Evolutionary conservation across 2,329 filamentous ascomycete species (phyloP).

Genomic region (Cytospora piceicola): DNA sequence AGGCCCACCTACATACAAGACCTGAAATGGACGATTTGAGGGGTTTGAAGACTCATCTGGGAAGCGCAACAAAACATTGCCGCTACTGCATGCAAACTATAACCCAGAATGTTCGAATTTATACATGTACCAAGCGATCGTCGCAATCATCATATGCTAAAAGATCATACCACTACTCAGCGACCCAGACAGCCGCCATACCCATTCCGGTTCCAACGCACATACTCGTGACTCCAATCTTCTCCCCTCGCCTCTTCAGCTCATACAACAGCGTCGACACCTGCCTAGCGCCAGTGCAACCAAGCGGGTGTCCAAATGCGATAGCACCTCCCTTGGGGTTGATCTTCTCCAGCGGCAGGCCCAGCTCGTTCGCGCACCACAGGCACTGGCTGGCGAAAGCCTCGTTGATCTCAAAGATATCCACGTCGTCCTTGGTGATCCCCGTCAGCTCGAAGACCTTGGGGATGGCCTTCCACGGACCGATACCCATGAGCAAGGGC

Average conservation of each 20-base stretch:
- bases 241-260: slow-evolving; percentile 80
- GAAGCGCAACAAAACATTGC: background rate
- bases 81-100: background rate
- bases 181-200: slow-evolving; percentile 95
- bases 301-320: slow-evolving; percentile 92
- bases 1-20: background rate
- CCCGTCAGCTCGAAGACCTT: slow-evolving; percentile 87
- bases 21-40: background rate
- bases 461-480: slow-evolving; percentile 94
- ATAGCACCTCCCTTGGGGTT: slow-evolving; percentile 98
- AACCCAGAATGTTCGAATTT: background rate
- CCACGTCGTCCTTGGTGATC: slow-evolving; percentile 85
- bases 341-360: slow-evolving; percentile 81
- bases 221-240: slow-evolving; percentile 93
- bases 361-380: slow-evolving; percentile 89
- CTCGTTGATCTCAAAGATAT: slow-evolving; percentile 99
- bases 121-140: background rate
- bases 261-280: slow-evolving; percentile 91
- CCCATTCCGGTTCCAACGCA: slow-evolving; percentile 97
- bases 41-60: background rate
- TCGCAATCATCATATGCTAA: background rate
- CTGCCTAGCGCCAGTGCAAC: slow-evolving; percentile 92
- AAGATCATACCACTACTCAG: slow-evolving; percentile 60
- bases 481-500: slow-evolving; percentile 93
- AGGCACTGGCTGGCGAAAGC: slow-evolving; percentile 95